Conservation (phyloP, 331 rosid genomes). For the Cydonia oblonga region DNA sequence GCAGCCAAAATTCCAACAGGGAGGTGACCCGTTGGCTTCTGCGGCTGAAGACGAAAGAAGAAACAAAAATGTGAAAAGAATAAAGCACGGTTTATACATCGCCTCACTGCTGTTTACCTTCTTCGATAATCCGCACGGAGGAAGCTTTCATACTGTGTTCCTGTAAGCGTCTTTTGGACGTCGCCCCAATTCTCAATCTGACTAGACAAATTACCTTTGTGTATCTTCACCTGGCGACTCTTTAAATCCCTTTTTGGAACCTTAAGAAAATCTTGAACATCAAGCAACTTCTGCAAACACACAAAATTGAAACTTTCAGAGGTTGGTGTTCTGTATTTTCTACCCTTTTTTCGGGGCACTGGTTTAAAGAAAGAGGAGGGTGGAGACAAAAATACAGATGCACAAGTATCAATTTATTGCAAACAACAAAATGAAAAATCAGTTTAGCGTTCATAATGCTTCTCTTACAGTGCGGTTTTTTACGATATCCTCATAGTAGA, state of each 20-base stretch:
- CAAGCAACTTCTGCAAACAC: slow-evolving; percentile 59
- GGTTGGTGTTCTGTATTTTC: neutral
- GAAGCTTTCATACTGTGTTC: slow-evolving; percentile 58
- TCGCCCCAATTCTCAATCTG: slow-evolving; percentile 67
- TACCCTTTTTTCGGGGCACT: neutral
- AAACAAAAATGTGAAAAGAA: neutral
- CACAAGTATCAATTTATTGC: neutral
- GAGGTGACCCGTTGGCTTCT: slow-evolving; percentile 28
- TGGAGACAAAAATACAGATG: no score
- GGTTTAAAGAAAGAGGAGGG: no score
- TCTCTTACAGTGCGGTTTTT: slow-evolving; percentile 70
- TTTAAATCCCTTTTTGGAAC: slow-evolving; percentile 64
- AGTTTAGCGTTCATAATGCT: neutral
- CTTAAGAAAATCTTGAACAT: slow-evolving; percentile 74
- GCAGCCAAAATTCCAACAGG: slow-evolving; percentile 37
- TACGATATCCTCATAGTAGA: slow-evolving; percentile 78
- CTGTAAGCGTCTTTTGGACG: slow-evolving; percentile 41
- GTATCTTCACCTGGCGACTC: slow-evolving; percentile 95
- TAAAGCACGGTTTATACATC: slow-evolving; percentile 38
- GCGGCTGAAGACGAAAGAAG: neutral
- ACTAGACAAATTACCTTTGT: slow-evolving; percentile 54
- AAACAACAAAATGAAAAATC: neutral
- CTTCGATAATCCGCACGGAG: slow-evolving; percentile 38
- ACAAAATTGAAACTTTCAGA: neutral
- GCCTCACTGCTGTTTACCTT: slow-evolving; percentile 24